Evolutionary conservation across 495 filamentous ascomycete species (phyloP).

Genomic region (Aspergillus bridgeri): DNA sequence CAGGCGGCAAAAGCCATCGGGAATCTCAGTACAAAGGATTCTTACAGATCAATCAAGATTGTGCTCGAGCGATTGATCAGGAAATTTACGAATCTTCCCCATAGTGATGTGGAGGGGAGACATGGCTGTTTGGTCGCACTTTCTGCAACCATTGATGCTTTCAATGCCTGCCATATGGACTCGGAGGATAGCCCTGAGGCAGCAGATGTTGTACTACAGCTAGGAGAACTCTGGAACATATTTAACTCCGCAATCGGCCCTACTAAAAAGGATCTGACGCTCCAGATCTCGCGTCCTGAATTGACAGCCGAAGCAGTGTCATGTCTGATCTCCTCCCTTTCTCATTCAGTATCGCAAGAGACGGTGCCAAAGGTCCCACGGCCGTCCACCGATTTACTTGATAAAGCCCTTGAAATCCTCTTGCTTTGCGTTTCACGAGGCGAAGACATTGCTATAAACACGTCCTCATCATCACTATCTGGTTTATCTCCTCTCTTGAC

Average conservation of each 20-base stretch:
- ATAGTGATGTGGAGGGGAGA: slow-evolving; percentile 60
- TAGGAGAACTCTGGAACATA: slow-evolving; percentile 38
- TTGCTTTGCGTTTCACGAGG: slow-evolving; percentile 41
- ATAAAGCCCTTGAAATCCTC: slow-evolving; percentile 38
- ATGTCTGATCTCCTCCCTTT: slow-evolving; percentile 48
- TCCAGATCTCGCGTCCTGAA: slow-evolving; percentile 59
- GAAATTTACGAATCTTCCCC: slow-evolving; percentile 46
- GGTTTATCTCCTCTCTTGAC: slow-evolving; percentile 41
- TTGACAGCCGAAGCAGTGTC: slow-evolving; percentile 64
- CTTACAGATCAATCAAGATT: slow-evolving; percentile 27
- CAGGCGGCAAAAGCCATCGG: slow-evolving; percentile 69
- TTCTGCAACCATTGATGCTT: slow-evolving; percentile 41
- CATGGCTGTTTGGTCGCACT: slow-evolving; percentile 67
- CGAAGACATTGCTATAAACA: slow-evolving; percentile 46
- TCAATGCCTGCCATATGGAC: slow-evolving; percentile 18
- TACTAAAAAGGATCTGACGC: slow-evolving; percentile 41
- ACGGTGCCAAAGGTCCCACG: not conserved
- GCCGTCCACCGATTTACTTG: slow-evolving; percentile 27
- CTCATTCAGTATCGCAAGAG: slow-evolving; percentile 14
- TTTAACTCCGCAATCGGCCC: slow-evolving; percentile 36
- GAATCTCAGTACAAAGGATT: slow-evolving; percentile 41
- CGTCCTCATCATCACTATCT: slow-evolving; percentile 44
- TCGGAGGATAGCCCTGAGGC: slow-evolving; percentile 12
- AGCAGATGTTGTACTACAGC: slow-evolving; percentile 18
- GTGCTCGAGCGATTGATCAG: slow-evolving; percentile 41